Base-by-base conservation (phyloP, 139 green algal genomes). In the Chlorella sp. region DNA sequence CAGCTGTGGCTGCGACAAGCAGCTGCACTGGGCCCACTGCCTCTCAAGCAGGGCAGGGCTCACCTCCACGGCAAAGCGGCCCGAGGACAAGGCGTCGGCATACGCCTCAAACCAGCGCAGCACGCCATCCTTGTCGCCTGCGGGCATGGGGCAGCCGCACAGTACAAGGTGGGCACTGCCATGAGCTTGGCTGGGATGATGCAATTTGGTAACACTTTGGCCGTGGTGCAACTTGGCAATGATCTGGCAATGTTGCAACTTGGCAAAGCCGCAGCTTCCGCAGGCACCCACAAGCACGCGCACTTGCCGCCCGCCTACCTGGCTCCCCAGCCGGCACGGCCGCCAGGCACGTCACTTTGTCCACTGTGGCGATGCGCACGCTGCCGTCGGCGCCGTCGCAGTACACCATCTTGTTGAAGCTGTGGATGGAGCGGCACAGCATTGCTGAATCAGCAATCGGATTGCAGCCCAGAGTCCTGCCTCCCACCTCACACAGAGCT, bases 71-170 rank as follows among this genome's bases (percentile, higher is more conserved):
- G 65, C 69, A 84, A 94, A 94, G 38, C 40, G 79, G 4, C 92
- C 90, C 2, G 46, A 40, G 0, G 86, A 72, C 72, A 95, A 73
- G 0, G 88, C 76, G 41, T n/a, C 46, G 0, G 85, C 85, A 80
- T 93, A 95, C 54, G 92, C 91, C 84, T 95, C 93, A 60, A 95
- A 88, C 92, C 92, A 95, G 26, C 81, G 73, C 77, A 95, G 81
- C 48, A 89, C 58, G 36, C 85, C 90, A 46, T 94, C 90, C 1
- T 48, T n/a, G 43, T 4, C 64, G 64, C 64, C 79, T 75, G 62
- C 43, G 24, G 41, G 13, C 8, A 41, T 24, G 76, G 44, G 13
- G 2, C n/a, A n/a, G n/a, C n/a, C n/a, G n/a, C n/a, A n/a, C n/a
- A n/a, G n/a, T n/a, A n/a, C n/a, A n/a, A n/a, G n/a, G n/a, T n/a